These are phyloP conservation scores for Botrytis squamosa DNA, from an alignment of 2,329 filamentous ascomycete genomes.

Conservation along the genomic window DNA sequence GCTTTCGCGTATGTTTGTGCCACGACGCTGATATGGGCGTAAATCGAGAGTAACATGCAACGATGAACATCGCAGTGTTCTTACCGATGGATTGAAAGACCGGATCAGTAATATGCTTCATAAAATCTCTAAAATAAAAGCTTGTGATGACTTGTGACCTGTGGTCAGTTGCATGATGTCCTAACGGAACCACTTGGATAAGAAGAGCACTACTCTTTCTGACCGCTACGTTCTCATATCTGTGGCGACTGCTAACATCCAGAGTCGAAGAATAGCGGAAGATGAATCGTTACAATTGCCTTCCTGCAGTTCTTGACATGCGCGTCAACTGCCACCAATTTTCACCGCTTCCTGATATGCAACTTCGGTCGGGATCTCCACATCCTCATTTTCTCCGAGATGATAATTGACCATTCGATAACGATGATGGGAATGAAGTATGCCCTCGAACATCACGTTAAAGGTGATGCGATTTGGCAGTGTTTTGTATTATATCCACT, in stretches of 20 bases:
- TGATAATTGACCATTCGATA: background rate
- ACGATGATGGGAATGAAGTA: background rate
- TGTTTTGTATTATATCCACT: background rate
- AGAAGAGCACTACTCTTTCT: constrained; percentile 2
- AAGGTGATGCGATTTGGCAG: background rate
- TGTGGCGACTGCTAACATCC: background rate
- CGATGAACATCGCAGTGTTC: background rate
- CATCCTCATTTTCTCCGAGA: background rate
- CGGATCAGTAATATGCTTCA: background rate
- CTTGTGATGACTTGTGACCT: background rate
- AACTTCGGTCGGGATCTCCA: background rate
- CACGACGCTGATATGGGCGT: background rate
- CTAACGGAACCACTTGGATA: background rate
- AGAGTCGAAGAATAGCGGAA: background rate
- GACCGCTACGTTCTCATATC: background rate
- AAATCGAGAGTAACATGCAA: background rate
- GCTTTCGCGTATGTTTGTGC: background rate
- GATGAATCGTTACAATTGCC: background rate
- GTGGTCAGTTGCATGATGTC: background rate
- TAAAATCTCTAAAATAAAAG: background rate
- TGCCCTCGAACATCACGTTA: background rate
- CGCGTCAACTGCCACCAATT: background rate
- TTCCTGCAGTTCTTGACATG: background rate
- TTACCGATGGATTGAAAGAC: background rate
- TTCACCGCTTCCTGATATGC: constrained; percentile 8